phyloP scores from a whole-genome alignment of 2,329 filamentous ascomycete genomes.

The Dothideomycetes sp. region DNA sequence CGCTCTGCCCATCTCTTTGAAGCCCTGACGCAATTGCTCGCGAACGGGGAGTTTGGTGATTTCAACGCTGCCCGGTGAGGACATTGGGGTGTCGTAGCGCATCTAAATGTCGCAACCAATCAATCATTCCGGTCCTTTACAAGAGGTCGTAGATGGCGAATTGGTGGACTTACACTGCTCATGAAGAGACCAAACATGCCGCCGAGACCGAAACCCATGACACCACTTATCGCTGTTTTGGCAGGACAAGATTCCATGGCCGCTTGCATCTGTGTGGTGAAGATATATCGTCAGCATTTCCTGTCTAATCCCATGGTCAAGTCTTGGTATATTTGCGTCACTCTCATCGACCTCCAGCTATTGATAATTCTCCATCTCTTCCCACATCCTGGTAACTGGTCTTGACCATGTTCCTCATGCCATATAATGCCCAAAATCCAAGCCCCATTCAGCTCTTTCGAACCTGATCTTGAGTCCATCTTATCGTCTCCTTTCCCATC shows the following conservation, averaged over 20 bases:
- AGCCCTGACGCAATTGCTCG: slow-evolving; percentile 73
- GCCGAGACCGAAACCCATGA: slow-evolving; percentile 88
- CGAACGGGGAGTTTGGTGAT: slow-evolving; percentile 61
- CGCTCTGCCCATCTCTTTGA: slow-evolving; percentile 87
- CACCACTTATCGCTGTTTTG: slow-evolving; percentile 81
- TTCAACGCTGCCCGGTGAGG: slow-evolving; percentile 21
- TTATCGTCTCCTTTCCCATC: no score
- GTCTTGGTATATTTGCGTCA: no score
- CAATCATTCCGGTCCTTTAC: no score
- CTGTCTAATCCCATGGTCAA: no score
- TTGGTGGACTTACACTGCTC: slow-evolving; percentile 61
- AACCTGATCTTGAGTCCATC: no score
- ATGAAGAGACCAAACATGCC: slow-evolving; percentile 96
- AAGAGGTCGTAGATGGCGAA: no score
- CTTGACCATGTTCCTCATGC: no score
- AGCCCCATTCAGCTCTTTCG: no score
- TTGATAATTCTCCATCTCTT: no score
- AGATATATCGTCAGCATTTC: not conserved
- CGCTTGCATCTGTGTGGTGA: slow-evolving; percentile 66
- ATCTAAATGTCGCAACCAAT: slow-evolving; percentile 48
- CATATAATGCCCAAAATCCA: no score
- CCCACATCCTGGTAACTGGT: no score
- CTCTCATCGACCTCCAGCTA: no score
- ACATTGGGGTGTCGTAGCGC: slow-evolving; percentile 92
- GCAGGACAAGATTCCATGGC: slow-evolving; percentile 87